phyloP scores from a whole-genome alignment of 768 basidiomycete species.

The Tephrocybe sp. region DNA sequence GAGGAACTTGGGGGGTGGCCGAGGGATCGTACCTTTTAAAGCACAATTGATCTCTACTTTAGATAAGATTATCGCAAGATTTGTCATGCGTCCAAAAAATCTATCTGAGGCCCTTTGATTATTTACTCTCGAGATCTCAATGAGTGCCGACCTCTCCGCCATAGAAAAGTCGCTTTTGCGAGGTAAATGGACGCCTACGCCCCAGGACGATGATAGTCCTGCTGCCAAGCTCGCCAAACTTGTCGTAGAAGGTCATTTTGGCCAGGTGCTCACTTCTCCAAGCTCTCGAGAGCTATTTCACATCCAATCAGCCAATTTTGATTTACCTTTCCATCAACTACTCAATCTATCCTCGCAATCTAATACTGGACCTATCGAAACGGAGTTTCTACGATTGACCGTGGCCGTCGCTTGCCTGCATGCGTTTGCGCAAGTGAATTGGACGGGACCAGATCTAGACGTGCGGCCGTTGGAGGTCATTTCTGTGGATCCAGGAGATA shows the following conservation, averaged over 20 bases:
- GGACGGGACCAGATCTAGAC: conserved; percentile 89
- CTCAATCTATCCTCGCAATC: conserved; percentile 24
- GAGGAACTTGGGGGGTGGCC: too few species aligned
- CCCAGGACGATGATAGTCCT: conserved; percentile 19
- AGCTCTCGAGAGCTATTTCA: conserved; percentile 39
- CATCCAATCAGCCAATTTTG: conserved; percentile 23
- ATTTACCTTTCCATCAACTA: conserved; percentile 33
- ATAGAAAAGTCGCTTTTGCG: conserved; percentile 59
- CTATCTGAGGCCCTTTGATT: not conserved
- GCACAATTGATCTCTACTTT: not conserved
- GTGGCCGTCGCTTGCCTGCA: conserved; percentile 81
- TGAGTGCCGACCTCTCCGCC: conserved; percentile 21
- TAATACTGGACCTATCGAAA: conserved; percentile 22
- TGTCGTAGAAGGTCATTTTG: conserved; percentile 60
- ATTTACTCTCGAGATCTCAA: conserved; percentile 8
- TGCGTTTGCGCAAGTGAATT: conserved; percentile 90
- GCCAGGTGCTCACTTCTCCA: conserved; percentile 44
- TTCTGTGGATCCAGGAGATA: conserved; percentile 22
- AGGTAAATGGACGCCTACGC: conserved; percentile 38
- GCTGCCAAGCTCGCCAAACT: conserved; percentile 44
- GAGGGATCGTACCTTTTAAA: not conserved
- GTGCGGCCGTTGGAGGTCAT: conserved; percentile 47
- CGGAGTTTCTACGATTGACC: conserved; percentile 56
- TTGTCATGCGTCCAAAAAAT: conserved; percentile 13
- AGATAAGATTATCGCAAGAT: conserved; percentile 7